Conservation (phyloP, 2,329 filamentous ascomycete genomes). For the Cryphonectria carpinicola region DNA sequence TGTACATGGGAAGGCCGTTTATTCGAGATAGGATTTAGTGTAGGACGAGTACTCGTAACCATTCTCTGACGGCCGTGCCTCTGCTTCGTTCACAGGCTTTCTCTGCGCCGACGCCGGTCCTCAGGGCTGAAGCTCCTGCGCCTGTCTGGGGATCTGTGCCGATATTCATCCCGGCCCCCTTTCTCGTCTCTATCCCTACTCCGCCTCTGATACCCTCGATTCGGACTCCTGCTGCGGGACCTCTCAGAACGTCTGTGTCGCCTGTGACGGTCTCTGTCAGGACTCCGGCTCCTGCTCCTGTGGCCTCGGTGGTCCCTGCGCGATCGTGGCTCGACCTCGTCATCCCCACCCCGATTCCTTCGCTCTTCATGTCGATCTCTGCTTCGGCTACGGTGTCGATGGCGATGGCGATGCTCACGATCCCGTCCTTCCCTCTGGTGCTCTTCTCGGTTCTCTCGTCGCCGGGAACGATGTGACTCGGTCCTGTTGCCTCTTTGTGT, state of each 20-base stretch:
- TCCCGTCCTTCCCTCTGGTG: constrained; percentile 33
- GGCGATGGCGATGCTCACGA: constrained; percentile 9
- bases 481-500: constrained; percentile 30
- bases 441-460: constrained; percentile 38
- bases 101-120: constrained; percentile 10
- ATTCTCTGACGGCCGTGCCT: neutral
- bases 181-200: constrained; percentile 31
- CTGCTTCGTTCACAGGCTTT: neutral
- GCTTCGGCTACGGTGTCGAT: constrained; percentile 37
- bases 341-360: constrained; percentile 37
- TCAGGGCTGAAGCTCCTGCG: constrained; percentile 32
- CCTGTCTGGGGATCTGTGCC: constrained; percentile 33
- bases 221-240: constrained; percentile 37
- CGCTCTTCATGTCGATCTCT: constrained; percentile 36
- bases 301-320: constrained; percentile 39
- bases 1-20: neutral
- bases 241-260: constrained; percentile 35
- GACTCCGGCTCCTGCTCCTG: constrained; percentile 45
- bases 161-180: constrained; percentile 39
- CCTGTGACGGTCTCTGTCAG: constrained; percentile 35
- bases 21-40: neutral
- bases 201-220: constrained; percentile 34
- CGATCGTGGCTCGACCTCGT: constrained; percentile 35
- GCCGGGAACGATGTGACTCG: constrained; percentile 29
- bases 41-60: neutral